phyloP scores from a whole-genome alignment of 2,329 filamentous ascomycete genomes.

The Drechslerella dactyloides region DNA sequence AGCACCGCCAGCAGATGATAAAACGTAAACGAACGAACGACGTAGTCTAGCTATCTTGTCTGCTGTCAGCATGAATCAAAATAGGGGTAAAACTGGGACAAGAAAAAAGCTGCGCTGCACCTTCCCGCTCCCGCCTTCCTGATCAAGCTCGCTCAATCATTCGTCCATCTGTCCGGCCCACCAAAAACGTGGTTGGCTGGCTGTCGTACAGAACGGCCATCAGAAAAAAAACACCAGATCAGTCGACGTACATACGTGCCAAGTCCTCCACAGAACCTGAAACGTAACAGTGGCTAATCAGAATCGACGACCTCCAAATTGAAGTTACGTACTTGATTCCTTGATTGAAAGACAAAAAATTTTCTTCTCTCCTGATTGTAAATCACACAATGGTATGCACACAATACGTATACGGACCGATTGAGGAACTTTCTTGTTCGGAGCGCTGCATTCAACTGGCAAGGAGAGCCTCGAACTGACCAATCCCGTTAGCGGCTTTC shows the following conservation, averaged over 20 bases:
- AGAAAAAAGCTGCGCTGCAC: conserved; percentile 25
- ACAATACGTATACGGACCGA: too few species aligned
- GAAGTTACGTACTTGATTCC: too few species aligned
- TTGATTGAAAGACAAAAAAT: too few species aligned
- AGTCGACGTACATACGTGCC: background rate
- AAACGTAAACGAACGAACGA: background rate
- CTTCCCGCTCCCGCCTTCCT: conserved; percentile 50
- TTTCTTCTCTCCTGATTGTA: too few species aligned
- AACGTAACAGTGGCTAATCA: too few species aligned
- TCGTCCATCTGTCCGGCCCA: conserved; percentile 8
- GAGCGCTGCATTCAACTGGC: background rate
- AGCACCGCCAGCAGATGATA: conserved; percentile 1
- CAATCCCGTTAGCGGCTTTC: background rate
- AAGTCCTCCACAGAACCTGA: background rate
- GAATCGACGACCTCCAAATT: too few species aligned
- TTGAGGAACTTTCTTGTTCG: too few species aligned
- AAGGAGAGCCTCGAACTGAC: conserved; percentile 1
- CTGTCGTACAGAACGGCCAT: background rate
- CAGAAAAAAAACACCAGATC: conserved; percentile 1
- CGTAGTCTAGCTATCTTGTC: too few species aligned
- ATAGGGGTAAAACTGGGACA: conserved; percentile 2
- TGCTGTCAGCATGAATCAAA: background rate
- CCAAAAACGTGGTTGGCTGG: conserved; percentile 35
- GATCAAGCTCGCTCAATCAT: conserved; percentile 22
- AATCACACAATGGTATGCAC: too few species aligned